These are phyloP conservation scores for Sarocladium strictum DNA, from an alignment of 2,329 filamentous ascomycete genomes.

Conservation along the genomic window DNA sequence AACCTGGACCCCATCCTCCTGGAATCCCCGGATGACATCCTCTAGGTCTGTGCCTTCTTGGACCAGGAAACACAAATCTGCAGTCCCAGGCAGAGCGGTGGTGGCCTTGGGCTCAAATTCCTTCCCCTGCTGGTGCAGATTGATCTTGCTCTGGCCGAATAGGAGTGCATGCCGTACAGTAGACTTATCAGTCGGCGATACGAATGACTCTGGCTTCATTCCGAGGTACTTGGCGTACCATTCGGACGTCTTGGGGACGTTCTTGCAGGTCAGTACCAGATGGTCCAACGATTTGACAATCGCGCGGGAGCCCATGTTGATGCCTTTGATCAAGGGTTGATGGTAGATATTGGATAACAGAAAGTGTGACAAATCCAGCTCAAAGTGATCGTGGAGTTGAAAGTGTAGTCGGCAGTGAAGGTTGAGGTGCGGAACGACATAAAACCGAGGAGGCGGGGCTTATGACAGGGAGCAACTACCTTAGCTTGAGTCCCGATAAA, in stretches of 20 bases:
- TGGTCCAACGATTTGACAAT: constrained; percentile 48
- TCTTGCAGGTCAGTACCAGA: constrained; percentile 51
- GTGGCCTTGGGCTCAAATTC: constrained; percentile 56
- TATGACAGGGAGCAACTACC: no score
- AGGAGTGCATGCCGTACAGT: constrained; percentile 41
- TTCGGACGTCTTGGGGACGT: constrained; percentile 39
- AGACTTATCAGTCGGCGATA: constrained; percentile 29
- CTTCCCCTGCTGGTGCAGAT: constrained; percentile 50
- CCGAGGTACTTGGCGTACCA: constrained; percentile 53
- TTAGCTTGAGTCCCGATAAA: no score
- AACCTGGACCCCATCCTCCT: constrained; percentile 38
- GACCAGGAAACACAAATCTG: constrained; percentile 55
- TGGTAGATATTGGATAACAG: no score
- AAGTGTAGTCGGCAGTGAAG: no score
- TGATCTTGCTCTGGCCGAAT: constrained; percentile 56
- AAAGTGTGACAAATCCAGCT: no score
- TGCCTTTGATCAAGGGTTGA: no score
- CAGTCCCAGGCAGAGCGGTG: constrained; percentile 47
- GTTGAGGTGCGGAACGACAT: no score
- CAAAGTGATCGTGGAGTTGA: no score
- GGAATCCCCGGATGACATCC: constrained; percentile 34
- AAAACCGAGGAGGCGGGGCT: no score
- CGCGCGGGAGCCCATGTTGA: constrained; percentile 10
- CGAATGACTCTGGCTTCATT: constrained; percentile 49
- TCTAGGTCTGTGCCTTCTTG: constrained; percentile 38